These are phyloP conservation scores for Agrocybe praecox DNA, from an alignment of 768 basidiomycete genomes.

Conservation along the genomic window DNA sequence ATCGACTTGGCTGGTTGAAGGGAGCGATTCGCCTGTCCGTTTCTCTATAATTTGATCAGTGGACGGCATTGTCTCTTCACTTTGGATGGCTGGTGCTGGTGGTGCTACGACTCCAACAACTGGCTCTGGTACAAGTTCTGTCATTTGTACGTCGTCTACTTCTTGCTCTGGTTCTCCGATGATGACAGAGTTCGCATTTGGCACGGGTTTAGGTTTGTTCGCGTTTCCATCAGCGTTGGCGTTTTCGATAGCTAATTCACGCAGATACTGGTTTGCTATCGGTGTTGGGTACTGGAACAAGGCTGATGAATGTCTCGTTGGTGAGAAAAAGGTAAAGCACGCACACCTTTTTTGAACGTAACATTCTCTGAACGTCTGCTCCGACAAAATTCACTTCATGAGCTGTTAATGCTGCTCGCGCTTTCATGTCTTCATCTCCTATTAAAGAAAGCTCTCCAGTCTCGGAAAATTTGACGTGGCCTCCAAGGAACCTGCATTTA, in stretches of 20 bases:
- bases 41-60: slow-evolving; percentile 28
- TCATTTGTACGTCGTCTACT: slow-evolving; percentile 25
- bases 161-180: slow-evolving; percentile 44
- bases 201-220: slow-evolving; percentile 22
- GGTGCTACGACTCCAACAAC: not conserved
- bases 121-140: not conserved
- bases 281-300: slow-evolving; percentile 64
- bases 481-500: slow-evolving; percentile 89
- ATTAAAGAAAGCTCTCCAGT: slow-evolving; percentile 48
- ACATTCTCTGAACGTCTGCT: slow-evolving; percentile 55
- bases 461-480: slow-evolving; percentile 54
- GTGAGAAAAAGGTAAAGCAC: not conserved
- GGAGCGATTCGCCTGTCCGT: slow-evolving; percentile 34
- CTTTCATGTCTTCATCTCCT: slow-evolving; percentile 63
- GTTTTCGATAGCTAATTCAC: slow-evolving; percentile 46
- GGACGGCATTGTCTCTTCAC: not conserved
- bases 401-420: slow-evolving; percentile 42
- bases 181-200: slow-evolving; percentile 26
- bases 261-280: slow-evolving; percentile 61
- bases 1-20: slow-evolving; percentile 41
- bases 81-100: not conserved
- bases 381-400: slow-evolving; percentile 73
- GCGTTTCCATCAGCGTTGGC: slow-evolving; percentile 19
- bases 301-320: not conserved
- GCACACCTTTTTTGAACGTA: slow-evolving; percentile 71